A percentile compares a stretch with the other conserved stretches of the same genome.
These are phyloP conservation scores for Botryosphaeria dothidea DNA, from an alignment of 2,329 filamentous ascomycete species.

Conservation along the genomic window DNA sequence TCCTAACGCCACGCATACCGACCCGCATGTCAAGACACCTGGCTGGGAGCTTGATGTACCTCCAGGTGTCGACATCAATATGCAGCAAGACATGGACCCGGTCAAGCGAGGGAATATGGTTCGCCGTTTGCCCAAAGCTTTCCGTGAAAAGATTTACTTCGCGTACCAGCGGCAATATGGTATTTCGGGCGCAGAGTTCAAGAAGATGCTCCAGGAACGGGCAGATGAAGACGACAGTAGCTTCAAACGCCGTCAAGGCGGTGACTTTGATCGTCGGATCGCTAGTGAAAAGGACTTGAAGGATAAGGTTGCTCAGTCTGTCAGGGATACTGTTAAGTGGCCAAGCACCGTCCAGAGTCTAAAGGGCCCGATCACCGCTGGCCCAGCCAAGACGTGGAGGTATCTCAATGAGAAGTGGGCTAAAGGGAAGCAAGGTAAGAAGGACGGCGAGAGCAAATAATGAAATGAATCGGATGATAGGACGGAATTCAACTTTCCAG, in stretches of 20 bases:
- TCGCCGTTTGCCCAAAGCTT: slow-evolving; percentile 79
- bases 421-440: slow-evolving; percentile 33
- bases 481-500: slow-evolving; percentile 1
- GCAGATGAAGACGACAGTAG: slow-evolving; percentile 65
- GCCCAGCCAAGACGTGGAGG: slow-evolving; percentile 65
- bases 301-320: slow-evolving; percentile 70
- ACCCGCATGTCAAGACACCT: slow-evolving; percentile 58
- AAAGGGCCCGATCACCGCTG: slow-evolving; percentile 81
- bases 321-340: slow-evolving; percentile 89
- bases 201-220: slow-evolving; percentile 77
- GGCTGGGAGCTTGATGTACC: slow-evolving; percentile 63
- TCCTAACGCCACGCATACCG: slow-evolving; percentile 80
- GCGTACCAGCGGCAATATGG: slow-evolving; percentile 89
- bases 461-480: background rate
- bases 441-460: slow-evolving; percentile 11
- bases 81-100: slow-evolving; percentile 91
- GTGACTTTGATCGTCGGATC: slow-evolving; percentile 83
- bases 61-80: slow-evolving; percentile 59
- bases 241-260: slow-evolving; percentile 74
- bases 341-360: slow-evolving; percentile 84
- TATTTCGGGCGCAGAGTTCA: slow-evolving; percentile 81
- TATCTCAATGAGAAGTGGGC: slow-evolving; percentile 78
- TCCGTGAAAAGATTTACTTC: slow-evolving; percentile 89
- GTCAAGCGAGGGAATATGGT: slow-evolving; percentile 94
- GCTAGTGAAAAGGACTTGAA: slow-evolving; percentile 72